phyloP scores from a whole-genome alignment of 192 early-diverging fungal species.

The Rhizophagus clarus region DNA sequence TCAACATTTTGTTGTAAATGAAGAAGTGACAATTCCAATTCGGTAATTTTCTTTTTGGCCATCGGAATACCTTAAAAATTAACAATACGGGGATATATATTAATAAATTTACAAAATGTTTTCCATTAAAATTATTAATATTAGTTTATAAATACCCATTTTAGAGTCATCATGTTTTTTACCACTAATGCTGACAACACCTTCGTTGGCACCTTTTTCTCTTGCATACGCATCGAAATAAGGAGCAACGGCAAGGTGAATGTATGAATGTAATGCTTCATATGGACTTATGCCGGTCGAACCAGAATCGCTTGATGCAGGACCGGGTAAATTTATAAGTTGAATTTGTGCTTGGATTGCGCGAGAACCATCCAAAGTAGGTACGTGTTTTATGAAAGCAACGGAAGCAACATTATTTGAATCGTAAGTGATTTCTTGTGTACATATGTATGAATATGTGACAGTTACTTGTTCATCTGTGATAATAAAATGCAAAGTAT shows the following conservation, averaged over 20 bases:
- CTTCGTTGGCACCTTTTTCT: constrained; percentile 63
- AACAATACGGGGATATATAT: background rate
- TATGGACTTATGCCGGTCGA: constrained; percentile 63
- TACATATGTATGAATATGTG: constrained; percentile 58
- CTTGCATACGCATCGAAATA: constrained; percentile 94
- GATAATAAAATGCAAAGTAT: background rate
- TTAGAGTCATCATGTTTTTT: constrained; percentile 72
- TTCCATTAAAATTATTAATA: background rate
- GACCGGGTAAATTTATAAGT: constrained; percentile 88
- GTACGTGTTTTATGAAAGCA: constrained; percentile 75
- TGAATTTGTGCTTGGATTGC: constrained; percentile 83
- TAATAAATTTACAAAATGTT: background rate
- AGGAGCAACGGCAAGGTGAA: constrained; percentile 92
- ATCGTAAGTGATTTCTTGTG: constrained; percentile 76
- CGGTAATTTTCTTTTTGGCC: constrained; percentile 98
- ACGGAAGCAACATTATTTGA: constrained; percentile 74
- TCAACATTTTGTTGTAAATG: constrained; percentile 98
- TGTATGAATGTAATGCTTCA: constrained; percentile 87
- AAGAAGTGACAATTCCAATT: constrained; percentile 92
- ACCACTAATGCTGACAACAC: constrained; percentile 37
- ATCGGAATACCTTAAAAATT: constrained; percentile 74
- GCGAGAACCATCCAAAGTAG: constrained; percentile 70
- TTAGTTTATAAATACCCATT: constrained; percentile 54
- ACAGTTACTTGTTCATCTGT: constrained; percentile 19
- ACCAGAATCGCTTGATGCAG: constrained; percentile 52